These are phyloP conservation scores for Gossypium thurberi DNA, from an alignment of 345 rosid species.

Conservation along the genomic window DNA sequence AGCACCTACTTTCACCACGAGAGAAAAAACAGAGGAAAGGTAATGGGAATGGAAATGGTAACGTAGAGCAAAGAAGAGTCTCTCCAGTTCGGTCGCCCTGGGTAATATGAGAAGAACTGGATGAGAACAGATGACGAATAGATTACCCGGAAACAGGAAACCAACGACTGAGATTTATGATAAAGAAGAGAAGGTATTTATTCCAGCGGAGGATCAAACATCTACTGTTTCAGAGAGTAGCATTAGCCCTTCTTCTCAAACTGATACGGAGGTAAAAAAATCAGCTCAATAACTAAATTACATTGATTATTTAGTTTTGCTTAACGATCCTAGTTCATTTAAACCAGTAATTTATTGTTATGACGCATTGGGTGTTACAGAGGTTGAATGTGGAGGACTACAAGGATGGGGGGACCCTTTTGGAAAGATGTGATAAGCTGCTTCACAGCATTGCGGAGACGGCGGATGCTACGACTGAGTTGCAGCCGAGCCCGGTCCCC, in stretches of 20 bases:
- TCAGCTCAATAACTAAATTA: too few species aligned
- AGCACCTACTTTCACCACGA: too few species aligned
- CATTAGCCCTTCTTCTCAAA: constrained; percentile 39
- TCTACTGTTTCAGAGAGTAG: constrained; percentile 20
- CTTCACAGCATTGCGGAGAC: constrained; percentile 86
- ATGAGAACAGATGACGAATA: constrained; percentile 27
- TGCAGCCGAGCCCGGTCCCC: too few species aligned
- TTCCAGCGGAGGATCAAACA: too few species aligned
- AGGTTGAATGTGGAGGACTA: constrained; percentile 48
- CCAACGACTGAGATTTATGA: constrained; percentile 22
- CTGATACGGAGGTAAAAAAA: constrained; percentile 48
- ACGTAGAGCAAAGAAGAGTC: constrained; percentile 36
- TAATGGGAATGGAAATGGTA: constrained; percentile 13
- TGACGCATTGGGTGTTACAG: constrained; percentile 17
- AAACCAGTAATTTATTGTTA: neutral
- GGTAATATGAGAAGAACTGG: constrained; percentile 27
- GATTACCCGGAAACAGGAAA: constrained; percentile 35
- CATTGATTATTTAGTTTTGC: neutral
- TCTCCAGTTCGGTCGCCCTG: constrained; percentile 46
- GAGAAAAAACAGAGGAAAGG: constrained; percentile 22
- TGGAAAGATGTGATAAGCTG: constrained; percentile 83
- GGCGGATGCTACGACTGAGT: constrained; percentile 22
- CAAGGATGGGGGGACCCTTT: constrained; percentile 53
- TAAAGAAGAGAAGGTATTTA: neutral
- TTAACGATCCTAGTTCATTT: neutral